phyloP scores from a whole-genome alignment of 495 filamentous ascomycete species.

The Lindgomyces ingoldianus region DNA sequence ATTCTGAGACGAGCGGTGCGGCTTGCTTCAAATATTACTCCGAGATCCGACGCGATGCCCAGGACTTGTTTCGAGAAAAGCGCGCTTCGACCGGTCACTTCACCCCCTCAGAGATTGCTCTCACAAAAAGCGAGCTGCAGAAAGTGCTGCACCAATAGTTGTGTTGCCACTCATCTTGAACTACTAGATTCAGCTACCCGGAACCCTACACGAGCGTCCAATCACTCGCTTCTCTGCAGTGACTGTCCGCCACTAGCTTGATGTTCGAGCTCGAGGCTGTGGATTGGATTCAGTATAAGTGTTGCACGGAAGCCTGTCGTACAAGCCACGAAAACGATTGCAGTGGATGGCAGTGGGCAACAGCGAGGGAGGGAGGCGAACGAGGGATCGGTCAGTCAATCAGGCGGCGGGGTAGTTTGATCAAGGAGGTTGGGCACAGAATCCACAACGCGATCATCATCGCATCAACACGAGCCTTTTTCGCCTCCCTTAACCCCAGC shows the following conservation, averaged over 20 bases:
- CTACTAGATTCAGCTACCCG: too few relatives aligned
- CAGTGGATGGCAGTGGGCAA: neutral
- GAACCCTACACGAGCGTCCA: too few relatives aligned
- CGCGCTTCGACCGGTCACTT: slow-evolving; percentile 4
- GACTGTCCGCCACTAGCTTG: too few relatives aligned
- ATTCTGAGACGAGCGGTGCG: neutral
- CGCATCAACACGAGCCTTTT: neutral
- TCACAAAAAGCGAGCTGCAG: neutral
- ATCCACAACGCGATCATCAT: neutral
- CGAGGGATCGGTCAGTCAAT: neutral
- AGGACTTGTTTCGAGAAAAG: neutral
- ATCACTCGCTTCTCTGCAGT: too few relatives aligned
- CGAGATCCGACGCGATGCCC: neutral
- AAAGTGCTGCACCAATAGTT: neutral
- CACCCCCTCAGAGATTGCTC: neutral
- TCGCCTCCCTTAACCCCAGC: neutral
- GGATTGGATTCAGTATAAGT: too few relatives aligned
- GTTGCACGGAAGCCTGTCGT: neutral
- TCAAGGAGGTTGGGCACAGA: neutral
- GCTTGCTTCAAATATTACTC: neutral
- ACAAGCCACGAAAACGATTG: neutral
- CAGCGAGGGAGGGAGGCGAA: too few relatives aligned
- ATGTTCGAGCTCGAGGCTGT: too few relatives aligned
- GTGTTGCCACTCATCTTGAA: neutral
- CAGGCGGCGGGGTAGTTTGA: neutral